Percentiles rank a stretch among this genome's conserved stretches.
Conservation (phyloP, 352 stramenopile species). For the Globisporangium polare region DNA sequence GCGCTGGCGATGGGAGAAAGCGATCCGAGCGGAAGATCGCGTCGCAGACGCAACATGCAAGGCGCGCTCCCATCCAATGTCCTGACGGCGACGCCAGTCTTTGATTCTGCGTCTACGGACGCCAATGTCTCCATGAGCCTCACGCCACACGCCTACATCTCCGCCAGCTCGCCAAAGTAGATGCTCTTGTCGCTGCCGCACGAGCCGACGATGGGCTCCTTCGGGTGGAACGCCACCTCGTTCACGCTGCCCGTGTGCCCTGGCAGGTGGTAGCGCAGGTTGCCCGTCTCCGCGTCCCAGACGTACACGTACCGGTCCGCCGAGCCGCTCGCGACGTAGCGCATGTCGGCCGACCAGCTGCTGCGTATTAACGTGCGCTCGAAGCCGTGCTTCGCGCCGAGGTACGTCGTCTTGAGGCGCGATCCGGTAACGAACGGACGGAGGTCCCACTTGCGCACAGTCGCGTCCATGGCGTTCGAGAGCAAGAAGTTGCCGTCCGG, state of each 20-base stretch:
- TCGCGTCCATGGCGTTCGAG: constrained; percentile 95
- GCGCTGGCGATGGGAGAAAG: background rate
- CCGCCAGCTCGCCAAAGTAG: constrained; percentile 74
- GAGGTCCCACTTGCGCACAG: constrained; percentile 92
- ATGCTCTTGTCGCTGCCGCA: constrained; percentile 86
- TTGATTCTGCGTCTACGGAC: background rate
- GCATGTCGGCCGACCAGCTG: constrained; percentile 88
- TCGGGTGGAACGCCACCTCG: constrained; percentile 89
- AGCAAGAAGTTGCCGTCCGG: constrained; percentile 92
- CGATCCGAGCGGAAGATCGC: background rate
- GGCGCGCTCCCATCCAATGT: background rate
- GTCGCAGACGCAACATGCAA: background rate
- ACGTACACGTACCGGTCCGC: constrained; percentile 93
- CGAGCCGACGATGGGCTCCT: constrained; percentile 79
- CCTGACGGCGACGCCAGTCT: too few species aligned
- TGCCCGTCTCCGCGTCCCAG: constrained; percentile 90
- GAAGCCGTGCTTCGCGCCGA: constrained; percentile 90
- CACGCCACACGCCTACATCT: constrained; percentile 23
- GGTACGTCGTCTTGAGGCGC: constrained; percentile 53
- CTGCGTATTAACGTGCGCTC: constrained; percentile 93
- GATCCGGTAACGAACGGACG: constrained; percentile 78
- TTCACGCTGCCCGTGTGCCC: constrained; percentile 95
- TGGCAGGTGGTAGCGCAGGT: constrained; percentile 91
- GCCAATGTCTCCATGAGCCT: background rate
- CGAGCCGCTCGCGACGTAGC: constrained; percentile 84